Conservation (phyloP, 257 asterid genomes). For the Schizonepeta tenuifolia region DNA sequence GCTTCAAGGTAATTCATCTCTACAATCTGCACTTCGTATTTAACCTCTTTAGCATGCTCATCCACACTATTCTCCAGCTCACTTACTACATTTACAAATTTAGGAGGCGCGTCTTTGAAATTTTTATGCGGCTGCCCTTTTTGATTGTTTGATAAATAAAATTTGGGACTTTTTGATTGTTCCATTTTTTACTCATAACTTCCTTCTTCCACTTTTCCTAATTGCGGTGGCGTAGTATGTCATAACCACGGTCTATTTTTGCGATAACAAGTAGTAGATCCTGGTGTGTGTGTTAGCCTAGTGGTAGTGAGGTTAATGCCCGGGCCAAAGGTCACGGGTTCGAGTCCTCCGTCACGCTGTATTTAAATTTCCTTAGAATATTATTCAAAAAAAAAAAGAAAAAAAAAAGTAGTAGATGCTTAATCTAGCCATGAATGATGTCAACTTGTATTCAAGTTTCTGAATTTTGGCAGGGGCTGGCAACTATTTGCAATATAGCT, state of each 20-base stretch:
- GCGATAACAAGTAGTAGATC: background rate
- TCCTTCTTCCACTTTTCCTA: background rate
- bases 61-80: background rate
- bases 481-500: background rate
- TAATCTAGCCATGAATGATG: background rate
- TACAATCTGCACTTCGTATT: background rate
- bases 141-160: background rate
- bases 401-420: background rate
- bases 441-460: background rate
- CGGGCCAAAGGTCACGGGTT: too few species aligned
- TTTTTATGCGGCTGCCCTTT: background rate
- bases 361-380: too few species aligned
- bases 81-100: slow-evolving; percentile 10
- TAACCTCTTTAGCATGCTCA: background rate
- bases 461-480: background rate
- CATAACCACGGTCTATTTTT: background rate
- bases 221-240: background rate
- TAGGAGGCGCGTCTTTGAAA: background rate
- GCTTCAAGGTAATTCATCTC: slow-evolving; percentile 45
- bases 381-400: too few species aligned
- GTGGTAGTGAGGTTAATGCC: too few species aligned
- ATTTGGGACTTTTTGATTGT: background rate
- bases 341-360: too few species aligned
- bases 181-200: background rate
- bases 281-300: too few species aligned